phyloP scores from a whole-genome alignment of 2,329 filamentous ascomycete genomes.

The Rosellinia necatrix region DNA sequence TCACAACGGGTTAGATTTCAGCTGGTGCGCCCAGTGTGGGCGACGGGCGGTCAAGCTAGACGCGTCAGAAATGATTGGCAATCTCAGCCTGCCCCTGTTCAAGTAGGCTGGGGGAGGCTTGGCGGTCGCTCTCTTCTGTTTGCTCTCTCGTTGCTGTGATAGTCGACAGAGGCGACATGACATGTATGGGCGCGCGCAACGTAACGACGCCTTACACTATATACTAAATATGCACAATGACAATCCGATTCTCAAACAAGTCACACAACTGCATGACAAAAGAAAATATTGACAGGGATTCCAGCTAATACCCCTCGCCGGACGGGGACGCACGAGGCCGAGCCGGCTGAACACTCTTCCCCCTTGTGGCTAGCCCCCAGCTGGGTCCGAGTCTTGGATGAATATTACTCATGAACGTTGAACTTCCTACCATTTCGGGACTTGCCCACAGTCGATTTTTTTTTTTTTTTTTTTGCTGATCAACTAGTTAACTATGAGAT shows the following conservation, averaged over 20 bases:
- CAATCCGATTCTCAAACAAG: not conserved
- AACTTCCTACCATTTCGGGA: not conserved
- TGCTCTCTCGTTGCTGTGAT: too few species aligned
- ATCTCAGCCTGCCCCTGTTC: not conserved
- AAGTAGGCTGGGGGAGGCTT: too few species aligned
- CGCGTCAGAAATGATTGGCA: constrained; percentile 9
- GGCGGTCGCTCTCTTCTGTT: too few species aligned
- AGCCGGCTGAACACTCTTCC: constrained; percentile 27
- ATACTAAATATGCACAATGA: not conserved
- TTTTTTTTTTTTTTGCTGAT: too few species aligned
- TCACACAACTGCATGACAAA: constrained; percentile 8
- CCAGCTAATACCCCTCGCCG: not conserved
- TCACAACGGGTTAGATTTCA: constrained; percentile 9
- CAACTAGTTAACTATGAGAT: too few species aligned
- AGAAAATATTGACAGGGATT: constrained; percentile 1
- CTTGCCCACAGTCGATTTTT: too few species aligned
- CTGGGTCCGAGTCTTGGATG: constrained; percentile 14
- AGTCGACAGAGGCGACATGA: not conserved
- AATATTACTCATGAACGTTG: constrained; percentile 25
- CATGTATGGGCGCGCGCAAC: not conserved
- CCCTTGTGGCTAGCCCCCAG: not conserved
- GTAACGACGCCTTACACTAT: not conserved
- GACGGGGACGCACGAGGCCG: constrained; percentile 4
- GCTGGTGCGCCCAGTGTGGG: not conserved
- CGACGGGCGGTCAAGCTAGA: not conserved